Percentiles rank a stretch among this genome's conserved stretches.
Conservation (phyloP, 2,329 filamentous ascomycete genomes). For the Blumeria hordei region DNA sequence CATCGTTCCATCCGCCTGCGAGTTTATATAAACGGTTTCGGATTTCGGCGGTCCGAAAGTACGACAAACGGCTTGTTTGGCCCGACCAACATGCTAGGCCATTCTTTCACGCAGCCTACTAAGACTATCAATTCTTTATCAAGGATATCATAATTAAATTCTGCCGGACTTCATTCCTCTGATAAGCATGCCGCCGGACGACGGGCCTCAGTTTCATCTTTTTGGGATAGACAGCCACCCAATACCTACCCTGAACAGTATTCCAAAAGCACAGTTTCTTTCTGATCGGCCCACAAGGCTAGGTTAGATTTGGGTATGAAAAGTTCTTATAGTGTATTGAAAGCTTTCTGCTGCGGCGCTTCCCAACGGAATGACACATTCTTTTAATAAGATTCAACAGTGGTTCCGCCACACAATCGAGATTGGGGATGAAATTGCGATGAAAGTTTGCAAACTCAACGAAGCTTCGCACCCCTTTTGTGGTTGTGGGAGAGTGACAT, state of each 20-base stretch:
- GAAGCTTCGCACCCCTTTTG: no score
- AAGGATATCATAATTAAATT: not conserved
- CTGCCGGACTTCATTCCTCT: not conserved
- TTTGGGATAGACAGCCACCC: not conserved
- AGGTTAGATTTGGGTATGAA: no score
- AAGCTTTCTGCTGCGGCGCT: not conserved
- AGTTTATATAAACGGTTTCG: not conserved
- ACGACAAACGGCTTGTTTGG: not conserved
- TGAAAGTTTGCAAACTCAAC: no score
- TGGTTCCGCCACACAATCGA: no score
- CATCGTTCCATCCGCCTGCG: not conserved
- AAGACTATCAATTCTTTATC: not conserved
- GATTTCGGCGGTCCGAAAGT: not conserved
- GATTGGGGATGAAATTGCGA: no score
- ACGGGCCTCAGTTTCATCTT: not conserved
- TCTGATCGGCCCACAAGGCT: not conserved
- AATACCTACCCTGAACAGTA: not conserved
- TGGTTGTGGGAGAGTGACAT: no score
- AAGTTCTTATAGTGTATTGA: not conserved
- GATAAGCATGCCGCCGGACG: not conserved
- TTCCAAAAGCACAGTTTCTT: not conserved
- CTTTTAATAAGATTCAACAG: no score
- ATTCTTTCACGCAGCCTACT: not conserved
- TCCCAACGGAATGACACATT: not conserved
- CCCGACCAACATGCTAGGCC: not conserved